Evolutionary conservation across 805 yeast genomes (phyloP).

Genomic region (Ogataea paraovalis): DNA sequence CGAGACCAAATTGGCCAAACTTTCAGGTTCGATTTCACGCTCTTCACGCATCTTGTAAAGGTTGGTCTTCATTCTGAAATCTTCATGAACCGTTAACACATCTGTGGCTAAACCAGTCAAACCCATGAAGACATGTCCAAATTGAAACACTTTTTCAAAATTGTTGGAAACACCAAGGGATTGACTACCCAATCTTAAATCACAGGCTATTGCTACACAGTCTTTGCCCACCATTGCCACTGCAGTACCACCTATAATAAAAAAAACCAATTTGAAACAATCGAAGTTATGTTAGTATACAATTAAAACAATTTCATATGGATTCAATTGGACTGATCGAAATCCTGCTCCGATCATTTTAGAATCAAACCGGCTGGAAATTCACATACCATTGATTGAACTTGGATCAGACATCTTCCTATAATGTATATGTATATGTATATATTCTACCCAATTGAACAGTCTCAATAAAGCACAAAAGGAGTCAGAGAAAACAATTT

Average conservation of each 20-base stretch:
- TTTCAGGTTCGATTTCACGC: slow-evolving; percentile 85
- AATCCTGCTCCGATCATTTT: no score
- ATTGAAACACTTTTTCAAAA: slow-evolving; percentile 87
- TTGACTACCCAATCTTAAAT: slow-evolving; percentile 89
- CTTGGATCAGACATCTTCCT: slow-evolving; percentile 68
- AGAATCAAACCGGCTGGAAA: no score
- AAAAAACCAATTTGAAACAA: background rate
- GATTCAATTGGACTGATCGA: no score
- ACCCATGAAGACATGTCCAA: slow-evolving; percentile 83
- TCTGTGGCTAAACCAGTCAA: slow-evolving; percentile 95
- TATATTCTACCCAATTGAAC: background rate
- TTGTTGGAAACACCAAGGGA: slow-evolving; percentile 88
- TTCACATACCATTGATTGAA: slow-evolving; percentile 59
- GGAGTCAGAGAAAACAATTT: no score
- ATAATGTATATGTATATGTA: background rate
- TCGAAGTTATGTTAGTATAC: background rate
- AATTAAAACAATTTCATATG: no score
- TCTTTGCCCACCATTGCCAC: slow-evolving; percentile 99
- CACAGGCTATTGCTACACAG: slow-evolving; percentile 97
- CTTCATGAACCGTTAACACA: slow-evolving; percentile 79
- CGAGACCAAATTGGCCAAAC: slow-evolving; percentile 89
- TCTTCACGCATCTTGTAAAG: slow-evolving; percentile 89
- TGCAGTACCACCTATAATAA: slow-evolving; percentile 75
- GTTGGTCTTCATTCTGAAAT: slow-evolving; percentile 80
- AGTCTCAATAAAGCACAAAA: no score